These are phyloP conservation scores for Starmerella tilneyi DNA, from an alignment of 805 yeast genomes.

Conservation along the genomic window DNA sequence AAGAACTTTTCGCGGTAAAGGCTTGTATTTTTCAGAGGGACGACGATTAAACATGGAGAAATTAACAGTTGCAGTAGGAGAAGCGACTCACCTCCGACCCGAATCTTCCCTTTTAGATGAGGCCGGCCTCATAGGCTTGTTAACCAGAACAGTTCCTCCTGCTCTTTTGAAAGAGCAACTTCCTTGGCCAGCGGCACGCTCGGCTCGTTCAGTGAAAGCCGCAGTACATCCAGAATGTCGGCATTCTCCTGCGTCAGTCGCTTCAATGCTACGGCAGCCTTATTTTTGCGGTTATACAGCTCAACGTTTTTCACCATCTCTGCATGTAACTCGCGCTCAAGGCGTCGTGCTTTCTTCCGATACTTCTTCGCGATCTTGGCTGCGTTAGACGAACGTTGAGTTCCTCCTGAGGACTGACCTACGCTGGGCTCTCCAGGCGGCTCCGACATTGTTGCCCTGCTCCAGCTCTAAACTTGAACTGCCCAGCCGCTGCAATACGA, in stretches of 20 bases:
- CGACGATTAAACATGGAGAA: no score
- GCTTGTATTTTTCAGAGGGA: no score
- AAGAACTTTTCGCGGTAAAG: no score
- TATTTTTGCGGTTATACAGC: constrained; percentile 13
- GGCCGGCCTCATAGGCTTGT: not conserved
- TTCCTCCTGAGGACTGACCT: no score
- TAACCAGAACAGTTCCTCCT: constrained; percentile 6
- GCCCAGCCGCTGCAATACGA: no score
- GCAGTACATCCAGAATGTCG: constrained; percentile 14
- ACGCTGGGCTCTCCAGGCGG: no score
- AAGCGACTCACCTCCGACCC: no score
- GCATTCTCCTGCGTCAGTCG: constrained; percentile 12
- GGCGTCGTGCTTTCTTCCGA: constrained; percentile 8
- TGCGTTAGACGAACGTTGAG: not conserved
- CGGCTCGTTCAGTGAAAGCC: not conserved
- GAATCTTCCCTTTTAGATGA: no score
- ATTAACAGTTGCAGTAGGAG: no score
- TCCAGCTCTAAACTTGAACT: no score
- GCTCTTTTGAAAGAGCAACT: constrained; percentile 4
- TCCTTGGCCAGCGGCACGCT: not conserved
- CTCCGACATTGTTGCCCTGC: no score
- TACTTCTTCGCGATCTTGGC: not conserved
- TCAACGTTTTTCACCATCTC: constrained; percentile 14
- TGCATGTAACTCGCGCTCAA: constrained; percentile 13
- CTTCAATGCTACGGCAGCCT: constrained; percentile 9